Percentiles rank a stretch among this genome's conserved stretches.
Conservation (phyloP, 805 yeast species). For the Ogataea glucozyma region DNA sequence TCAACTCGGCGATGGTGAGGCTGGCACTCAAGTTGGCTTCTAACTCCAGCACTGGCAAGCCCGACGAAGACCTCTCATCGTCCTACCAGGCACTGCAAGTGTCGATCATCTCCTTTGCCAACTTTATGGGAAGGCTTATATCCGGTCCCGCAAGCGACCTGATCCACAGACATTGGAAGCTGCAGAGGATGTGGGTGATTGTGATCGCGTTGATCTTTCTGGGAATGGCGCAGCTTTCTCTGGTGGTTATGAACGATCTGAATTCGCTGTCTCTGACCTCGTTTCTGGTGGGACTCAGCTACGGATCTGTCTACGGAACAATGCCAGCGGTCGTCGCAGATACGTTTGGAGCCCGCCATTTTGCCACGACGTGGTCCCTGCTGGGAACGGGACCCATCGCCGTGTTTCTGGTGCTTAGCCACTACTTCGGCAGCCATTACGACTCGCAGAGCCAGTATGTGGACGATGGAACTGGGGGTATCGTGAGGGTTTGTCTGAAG, state of each 20-base stretch:
- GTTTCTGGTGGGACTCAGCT: conserved; percentile 58
- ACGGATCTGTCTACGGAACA: conserved; percentile 71
- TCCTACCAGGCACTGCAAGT: conserved; percentile 71
- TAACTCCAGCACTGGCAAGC: conserved; percentile 5
- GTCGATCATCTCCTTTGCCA: conserved; percentile 61
- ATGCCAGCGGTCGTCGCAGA: conserved; percentile 79
- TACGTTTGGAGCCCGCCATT: conserved; percentile 62
- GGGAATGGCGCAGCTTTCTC: conserved; percentile 38
- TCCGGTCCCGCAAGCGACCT: conserved; percentile 70
- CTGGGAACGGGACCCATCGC: conserved; percentile 69
- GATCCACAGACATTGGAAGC: conserved; percentile 48
- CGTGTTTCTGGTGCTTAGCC: conserved; percentile 53
- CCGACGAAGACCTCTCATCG: conserved; percentile 39
- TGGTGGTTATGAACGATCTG: conserved; percentile 42
- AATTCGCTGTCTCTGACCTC: conserved; percentile 51
- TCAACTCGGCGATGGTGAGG: conserved; percentile 14
- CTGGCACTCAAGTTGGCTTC: conserved; percentile 7
- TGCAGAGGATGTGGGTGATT: conserved; percentile 69
- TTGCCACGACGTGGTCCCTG: conserved; percentile 77
- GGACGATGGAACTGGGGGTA: conserved; percentile 33
- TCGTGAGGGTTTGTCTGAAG: conserved; percentile 40
- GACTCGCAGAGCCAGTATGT: conserved; percentile 44
- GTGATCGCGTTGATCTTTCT: conserved; percentile 41
- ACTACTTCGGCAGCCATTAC: conserved; percentile 55
- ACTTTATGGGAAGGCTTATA: conserved; percentile 62